Conservation (phyloP, 73 alveolate genomes). For the Stentor coeruleus region DNA sequence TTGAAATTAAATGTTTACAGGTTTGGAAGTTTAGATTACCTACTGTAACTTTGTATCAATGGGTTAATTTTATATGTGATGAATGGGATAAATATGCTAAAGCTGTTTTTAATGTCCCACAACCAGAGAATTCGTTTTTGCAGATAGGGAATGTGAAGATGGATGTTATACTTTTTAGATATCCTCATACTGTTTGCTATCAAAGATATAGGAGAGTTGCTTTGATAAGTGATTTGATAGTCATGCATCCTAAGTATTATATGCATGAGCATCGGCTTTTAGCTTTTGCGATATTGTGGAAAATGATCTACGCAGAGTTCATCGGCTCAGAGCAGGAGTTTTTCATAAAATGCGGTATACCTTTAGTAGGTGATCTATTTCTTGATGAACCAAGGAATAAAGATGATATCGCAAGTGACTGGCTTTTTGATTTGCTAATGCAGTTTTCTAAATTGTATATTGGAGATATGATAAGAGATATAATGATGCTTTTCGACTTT, state of each 20-base stretch:
- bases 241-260: not conserved
- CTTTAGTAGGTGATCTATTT: not conserved
- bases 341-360: not conserved
- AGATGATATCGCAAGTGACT: not conserved
- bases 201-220: not conserved
- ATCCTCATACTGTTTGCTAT: not conserved
- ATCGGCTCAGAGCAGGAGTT: not conserved
- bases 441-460: not conserved
- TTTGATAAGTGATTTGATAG: not conserved
- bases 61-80: not conserved
- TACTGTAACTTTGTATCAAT: not conserved
- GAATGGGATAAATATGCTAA: not conserved
- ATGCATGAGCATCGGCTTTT: not conserved
- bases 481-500: not conserved
- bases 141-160: too few species aligned
- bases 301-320: not conserved
- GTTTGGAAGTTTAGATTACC: not conserved
- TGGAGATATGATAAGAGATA: not conserved
- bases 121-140: not conserved
- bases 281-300: not conserved
- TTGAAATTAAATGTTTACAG: not conserved
- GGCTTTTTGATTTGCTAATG: not conserved
- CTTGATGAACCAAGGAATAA: not conserved
- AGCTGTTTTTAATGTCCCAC: not conserved
- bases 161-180: not conserved